Evolutionary conservation across 352 stramenopile genomes (phyloP), one percentile per base, ranked within the genome.

Genomic region (Pilasporangium apinafurcum): DNA sequence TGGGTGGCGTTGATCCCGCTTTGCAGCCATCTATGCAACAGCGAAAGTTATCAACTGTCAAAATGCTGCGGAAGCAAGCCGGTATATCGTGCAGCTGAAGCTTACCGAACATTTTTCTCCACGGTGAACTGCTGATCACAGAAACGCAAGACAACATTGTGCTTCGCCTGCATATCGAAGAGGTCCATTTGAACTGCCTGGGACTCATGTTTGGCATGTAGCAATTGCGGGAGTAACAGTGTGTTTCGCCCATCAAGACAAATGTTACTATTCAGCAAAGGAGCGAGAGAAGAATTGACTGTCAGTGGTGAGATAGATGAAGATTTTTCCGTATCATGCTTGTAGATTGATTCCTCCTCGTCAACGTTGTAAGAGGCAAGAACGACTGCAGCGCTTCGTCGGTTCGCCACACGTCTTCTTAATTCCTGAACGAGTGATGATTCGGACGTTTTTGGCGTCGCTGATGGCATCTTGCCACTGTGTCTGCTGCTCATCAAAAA

Each of bases 81-180:
- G 25, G 10, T 25, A n/a, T 6, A 31, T 1, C 20, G 8, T 34
- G 9, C 7, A 16, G n/a, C 29, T 16, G 17, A 24, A 44, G 25
- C 29, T 24, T 63, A 78, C 59, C 69, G 58, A 20, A 84, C 62
- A 17, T 61, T 68, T 4, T 61, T 67, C 44, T 89, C 70, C 5
- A 72, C 37, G 5, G 55, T 57, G 32, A 86, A 80, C 39, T 89
- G 74, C 31, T 75, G 63, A 20, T 81, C 71, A 4, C 65, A 83
- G 18, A 54, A 79, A 5, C 44, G 59, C 8, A 86, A 52, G 0
- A 62, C 56, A 13, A 53, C 53, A 10, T 65, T 53, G 13, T 82
- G 58, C 27, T 68, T 57, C 5, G 68, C 56, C 14, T 86, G 54
- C 6, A 63, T 50, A 29, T 79, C 74, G 22, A 83, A 46, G 10